Evolutionary conservation across 495 filamentous ascomycete species (phyloP), one percentile per base, ranked within the genome.

Genomic region (Ramalina peruviana): DNA sequence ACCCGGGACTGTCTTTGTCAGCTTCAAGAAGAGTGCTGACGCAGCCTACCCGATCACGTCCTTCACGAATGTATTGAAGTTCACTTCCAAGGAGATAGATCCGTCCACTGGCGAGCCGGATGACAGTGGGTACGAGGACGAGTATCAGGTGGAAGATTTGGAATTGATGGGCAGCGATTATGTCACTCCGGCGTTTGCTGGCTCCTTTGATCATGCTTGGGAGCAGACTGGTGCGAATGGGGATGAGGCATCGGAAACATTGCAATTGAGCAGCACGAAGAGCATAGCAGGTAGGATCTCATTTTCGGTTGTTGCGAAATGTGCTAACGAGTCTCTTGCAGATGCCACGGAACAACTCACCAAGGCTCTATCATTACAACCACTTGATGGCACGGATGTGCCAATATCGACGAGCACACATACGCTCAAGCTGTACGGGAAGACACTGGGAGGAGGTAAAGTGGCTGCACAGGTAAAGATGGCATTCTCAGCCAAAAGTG

Each of bases 191-290:
- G 79, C 87, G 4, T 97, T 94, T 59, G 88, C 90, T 1, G 83
- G 88, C 62, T 93, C 85, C 71, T 98, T 97, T 66, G 86, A 86
- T 51, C 87, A 94, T 62, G 74, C 96, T n/a, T 98, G 92, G 92
- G 86, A 94, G 64, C 86, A 94, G 64, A 83, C 92, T 17, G 85
- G 85, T 42, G 86, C 86, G 6, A 73, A 85, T 42, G 87, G 87
- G 26, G 88, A 95, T 50, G 88, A 94, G 59, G 84, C 85, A 6
- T 83, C 83, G 50, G 93, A 97, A 69, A 97, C 92, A 40, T 69
- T 96, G 60, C 87, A 93, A 63, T 73, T 98, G 51, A 82, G 81
- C 60, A 85, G 82, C 55, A 77, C 89, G 54, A 96, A 94, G 79
- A 83, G 86, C 58, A 94, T 98, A 62, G 76, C 84, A 54, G 89